Evolutionary conservation across 768 basidiomycete species (phyloP), one percentile per base, ranked within the genome.

Genomic region (Hygrocybe punicea): DNA sequence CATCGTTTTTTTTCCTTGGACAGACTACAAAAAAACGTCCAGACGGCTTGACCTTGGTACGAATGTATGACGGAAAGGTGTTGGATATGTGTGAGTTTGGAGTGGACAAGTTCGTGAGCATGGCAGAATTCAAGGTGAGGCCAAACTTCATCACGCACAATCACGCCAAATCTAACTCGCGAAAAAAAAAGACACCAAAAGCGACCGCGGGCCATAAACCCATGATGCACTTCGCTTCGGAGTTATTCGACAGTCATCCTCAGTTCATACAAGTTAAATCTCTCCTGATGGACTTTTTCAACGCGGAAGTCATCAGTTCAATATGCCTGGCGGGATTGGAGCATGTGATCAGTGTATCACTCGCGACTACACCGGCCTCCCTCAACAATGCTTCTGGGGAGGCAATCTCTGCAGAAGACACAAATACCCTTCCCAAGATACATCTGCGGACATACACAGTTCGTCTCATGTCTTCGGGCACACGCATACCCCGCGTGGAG

Each of bases 51-150:
- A 84, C 88, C 0, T 84, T 98, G 65, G 89, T 86, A 6, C 76
- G 97, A 55, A 94, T 87, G 81, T 98, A 86, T 62, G 89, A 97
- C 61, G 81, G 84, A 40, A 78, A 83, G 66, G 83, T 98, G 35
- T 75, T 98, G 65, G 97, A 99, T 71, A 96, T 98, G 92, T 82
- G 93, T 57, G 97, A 98, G 74, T 74, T 97, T 8, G 94, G 96
- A 1, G 85, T 98, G 24, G 91, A 93, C 53, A 81, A 76, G 44
- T 93, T 86, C 67, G 79, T 83, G 51, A 79, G 83, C 60, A 95
- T 98, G 88, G 64, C 78, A 13, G 84, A 84, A 35, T 87, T 96
- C 77, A 91, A 93, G 79, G 97, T 90, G 69, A 55, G 83, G 13
- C 37, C n/a, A 29, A 33, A 29, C 21, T 14, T 36, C 39, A 53